Conservation (phyloP, 2,329 filamentous ascomycete species). For the Ophiognomonia clavigignenti-juglandacearum region DNA sequence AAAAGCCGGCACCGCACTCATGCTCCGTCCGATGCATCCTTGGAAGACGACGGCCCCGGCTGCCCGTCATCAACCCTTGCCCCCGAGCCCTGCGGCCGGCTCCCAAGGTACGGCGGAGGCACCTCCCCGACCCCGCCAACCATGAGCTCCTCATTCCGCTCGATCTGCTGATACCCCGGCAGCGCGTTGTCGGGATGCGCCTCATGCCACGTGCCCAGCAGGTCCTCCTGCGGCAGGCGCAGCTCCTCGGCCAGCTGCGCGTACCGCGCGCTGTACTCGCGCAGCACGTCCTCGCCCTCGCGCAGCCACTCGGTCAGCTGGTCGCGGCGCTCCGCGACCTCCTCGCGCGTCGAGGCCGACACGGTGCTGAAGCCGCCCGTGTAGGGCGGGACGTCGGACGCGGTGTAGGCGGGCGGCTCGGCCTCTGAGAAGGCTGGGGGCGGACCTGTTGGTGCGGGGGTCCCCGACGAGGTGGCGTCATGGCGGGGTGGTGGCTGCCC, state of each 20-base stretch:
- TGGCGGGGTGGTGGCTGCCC: not conserved
- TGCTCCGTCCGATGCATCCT: not conserved
- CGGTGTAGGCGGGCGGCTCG: constrained; percentile 23
- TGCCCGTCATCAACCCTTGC: not conserved
- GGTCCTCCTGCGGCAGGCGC: constrained; percentile 22
- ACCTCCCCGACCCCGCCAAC: constrained; percentile 27
- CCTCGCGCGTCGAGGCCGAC: constrained; percentile 21
- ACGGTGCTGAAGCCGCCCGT: constrained; percentile 21
- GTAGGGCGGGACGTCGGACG: constrained; percentile 24
- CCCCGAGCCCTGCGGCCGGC: constrained; percentile 1
- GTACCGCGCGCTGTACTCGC: constrained; percentile 27
- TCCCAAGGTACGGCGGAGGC: constrained; percentile 25
- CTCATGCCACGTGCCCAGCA: constrained; percentile 27
- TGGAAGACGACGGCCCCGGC: not conserved
- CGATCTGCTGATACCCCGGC: constrained; percentile 24
- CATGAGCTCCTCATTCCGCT: constrained; percentile 26
- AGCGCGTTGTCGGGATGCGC: constrained; percentile 26
- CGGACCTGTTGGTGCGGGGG: constrained; percentile 1
- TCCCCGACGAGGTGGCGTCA: not conserved
- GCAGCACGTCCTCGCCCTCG: constrained; percentile 26
- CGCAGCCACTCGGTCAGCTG: constrained; percentile 25
- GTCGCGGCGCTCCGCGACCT: constrained; percentile 23
- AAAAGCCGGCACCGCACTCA: not conserved
- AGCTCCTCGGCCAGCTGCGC: constrained; percentile 24
- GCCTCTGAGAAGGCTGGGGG: constrained; percentile 12